A percentile compares a stretch with the other conserved stretches of the same genome.
phyloP scores from a whole-genome alignment of 1,284 basidiomycete species.

The Microbotryum violaceum region DNA sequence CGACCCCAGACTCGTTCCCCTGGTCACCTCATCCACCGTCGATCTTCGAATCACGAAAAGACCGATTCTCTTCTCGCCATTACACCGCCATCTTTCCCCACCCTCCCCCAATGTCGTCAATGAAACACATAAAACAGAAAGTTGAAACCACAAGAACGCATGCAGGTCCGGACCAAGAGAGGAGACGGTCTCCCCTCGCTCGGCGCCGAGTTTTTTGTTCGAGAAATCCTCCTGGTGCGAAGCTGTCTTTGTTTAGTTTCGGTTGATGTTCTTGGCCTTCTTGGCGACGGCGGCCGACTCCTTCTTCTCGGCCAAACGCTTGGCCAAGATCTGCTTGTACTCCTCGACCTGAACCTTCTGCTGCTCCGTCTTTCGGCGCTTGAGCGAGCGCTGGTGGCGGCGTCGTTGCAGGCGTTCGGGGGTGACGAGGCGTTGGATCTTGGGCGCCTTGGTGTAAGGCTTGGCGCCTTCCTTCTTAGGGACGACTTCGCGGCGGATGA shows the following conservation, averaged over 20 bases:
- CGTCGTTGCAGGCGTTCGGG: slow-evolving; percentile 92
- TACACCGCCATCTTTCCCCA: no score
- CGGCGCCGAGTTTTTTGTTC: neutral
- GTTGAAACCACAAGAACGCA: neutral
- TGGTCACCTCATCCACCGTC: no score
- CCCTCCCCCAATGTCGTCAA: no score
- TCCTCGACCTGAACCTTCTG: slow-evolving; percentile 94
- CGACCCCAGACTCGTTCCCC: no score
- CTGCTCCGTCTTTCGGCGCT: slow-evolving; percentile 76
- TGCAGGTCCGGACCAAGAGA: neutral
- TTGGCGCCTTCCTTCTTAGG: slow-evolving; percentile 85
- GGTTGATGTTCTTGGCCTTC: slow-evolving; percentile 40
- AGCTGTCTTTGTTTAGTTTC: neutral
- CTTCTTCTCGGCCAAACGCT: slow-evolving; percentile 91
- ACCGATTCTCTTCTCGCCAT: no score
- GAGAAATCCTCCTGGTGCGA: neutral
- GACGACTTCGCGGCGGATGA: slow-evolving; percentile 77
- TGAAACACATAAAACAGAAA: neutral
- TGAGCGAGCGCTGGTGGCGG: slow-evolving; percentile 83
- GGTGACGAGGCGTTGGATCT: slow-evolving; percentile 78
- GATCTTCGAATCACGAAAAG: no score
- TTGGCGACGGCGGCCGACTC: slow-evolving; percentile 51
- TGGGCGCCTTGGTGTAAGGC: slow-evolving; percentile 86
- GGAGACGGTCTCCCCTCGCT: neutral
- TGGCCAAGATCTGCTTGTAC: slow-evolving; percentile 71